Conservation (phyloP, 768 basidiomycete species). For the Cubamyces lactineus region DNA sequence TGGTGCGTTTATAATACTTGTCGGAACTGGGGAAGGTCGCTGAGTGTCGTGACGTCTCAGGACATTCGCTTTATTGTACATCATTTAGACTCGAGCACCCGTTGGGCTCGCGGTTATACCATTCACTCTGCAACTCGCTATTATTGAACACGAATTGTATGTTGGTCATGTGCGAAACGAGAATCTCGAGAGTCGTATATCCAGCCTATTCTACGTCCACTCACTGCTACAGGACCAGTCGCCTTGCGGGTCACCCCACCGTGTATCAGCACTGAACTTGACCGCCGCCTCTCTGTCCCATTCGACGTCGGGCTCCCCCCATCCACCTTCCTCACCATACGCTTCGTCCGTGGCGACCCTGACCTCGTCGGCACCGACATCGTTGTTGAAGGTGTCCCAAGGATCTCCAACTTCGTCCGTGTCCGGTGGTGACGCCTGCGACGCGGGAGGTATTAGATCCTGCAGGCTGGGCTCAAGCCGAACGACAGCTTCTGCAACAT, state of each 20-base stretch:
- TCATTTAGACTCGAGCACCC: neutral
- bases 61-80: constrained; percentile 7
- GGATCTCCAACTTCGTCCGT: constrained; percentile 7
- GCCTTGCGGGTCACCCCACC: constrained; percentile 2
- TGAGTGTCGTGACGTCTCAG: neutral
- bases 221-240: constrained; percentile 1
- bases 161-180: neutral
- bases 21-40: neutral
- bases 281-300: neutral
- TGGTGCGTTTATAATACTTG: constrained; percentile 7
- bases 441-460: constrained; percentile 20
- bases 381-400: constrained; percentile 12
- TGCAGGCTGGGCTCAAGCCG: constrained; percentile 31
- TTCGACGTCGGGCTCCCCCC: neutral
- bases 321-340: neutral
- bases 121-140: neutral
- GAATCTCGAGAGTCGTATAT: no score
- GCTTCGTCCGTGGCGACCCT: neutral
- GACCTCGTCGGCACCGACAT: neutral
- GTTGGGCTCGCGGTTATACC: constrained; percentile 11
- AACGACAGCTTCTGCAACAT: constrained; percentile 36
- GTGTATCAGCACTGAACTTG: neutral
- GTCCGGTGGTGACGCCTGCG: constrained; percentile 10
- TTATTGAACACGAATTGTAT: neutral
- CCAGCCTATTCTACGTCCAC: neutral